These are phyloP conservation scores for Byssochlamys sp. DNA, from an alignment of 2,329 filamentous ascomycete species.

Conservation along the genomic window DNA sequence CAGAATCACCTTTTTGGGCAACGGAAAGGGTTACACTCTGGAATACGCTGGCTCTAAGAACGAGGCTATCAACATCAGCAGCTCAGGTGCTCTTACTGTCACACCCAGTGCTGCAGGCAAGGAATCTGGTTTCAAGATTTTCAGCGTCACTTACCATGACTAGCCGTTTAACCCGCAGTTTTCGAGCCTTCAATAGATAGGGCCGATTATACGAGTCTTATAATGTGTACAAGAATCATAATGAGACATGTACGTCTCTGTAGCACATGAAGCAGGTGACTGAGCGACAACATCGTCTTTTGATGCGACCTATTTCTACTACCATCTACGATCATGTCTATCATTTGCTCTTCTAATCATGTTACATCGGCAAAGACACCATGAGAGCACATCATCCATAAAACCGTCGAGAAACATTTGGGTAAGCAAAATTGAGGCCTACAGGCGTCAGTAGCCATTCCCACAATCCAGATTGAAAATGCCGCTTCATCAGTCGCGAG, in stretches of 20 bases:
- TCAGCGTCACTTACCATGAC: constrained; percentile 25
- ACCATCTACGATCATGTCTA: too few species aligned
- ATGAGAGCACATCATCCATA: neutral
- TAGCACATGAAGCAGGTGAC: too few species aligned
- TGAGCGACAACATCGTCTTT: too few species aligned
- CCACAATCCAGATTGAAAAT: neutral
- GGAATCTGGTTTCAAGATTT: constrained; percentile 17
- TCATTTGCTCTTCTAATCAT: too few species aligned
- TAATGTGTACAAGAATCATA: too few species aligned
- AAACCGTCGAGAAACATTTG: neutral
- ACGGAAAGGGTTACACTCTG: constrained; percentile 26
- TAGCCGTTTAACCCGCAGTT: constrained; percentile 2
- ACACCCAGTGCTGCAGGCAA: neutral
- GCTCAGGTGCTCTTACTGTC: neutral
- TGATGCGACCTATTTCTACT: too few species aligned
- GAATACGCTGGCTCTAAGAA: constrained; percentile 15
- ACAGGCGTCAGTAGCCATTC: neutral
- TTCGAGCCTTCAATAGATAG: neutral
- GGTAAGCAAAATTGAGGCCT: neutral
- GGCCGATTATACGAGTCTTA: neutral
- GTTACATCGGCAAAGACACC: too few species aligned
- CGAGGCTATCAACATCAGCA: constrained; percentile 12
- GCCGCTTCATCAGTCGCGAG: neutral
- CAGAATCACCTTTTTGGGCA: constrained; percentile 25
- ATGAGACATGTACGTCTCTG: too few species aligned